A percentile compares a stretch with the other conserved stretches of the same genome.
phyloP scores from a whole-genome alignment of 176 grass and related monocot genomes.

The Melocanna baccifera region DNA sequence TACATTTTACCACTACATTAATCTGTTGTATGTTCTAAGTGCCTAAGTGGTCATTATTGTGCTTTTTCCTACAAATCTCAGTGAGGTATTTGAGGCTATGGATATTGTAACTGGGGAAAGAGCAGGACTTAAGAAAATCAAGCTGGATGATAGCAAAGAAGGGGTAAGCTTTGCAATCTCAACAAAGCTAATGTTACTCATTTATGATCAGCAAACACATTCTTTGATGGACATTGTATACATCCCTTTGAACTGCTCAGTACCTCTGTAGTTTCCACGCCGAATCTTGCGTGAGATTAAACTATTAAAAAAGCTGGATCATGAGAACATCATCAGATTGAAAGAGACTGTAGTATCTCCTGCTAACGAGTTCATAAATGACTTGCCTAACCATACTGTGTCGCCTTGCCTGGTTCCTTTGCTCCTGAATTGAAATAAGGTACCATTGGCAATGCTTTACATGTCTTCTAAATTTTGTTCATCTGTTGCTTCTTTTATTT shows the following conservation, averaged over 20 bases:
- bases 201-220: conserved; percentile 2
- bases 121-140: conserved; percentile 81
- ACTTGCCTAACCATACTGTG: conserved; percentile 62
- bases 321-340: conserved; percentile 78
- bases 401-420: conserved; percentile 88
- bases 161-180: conserved; percentile 47
- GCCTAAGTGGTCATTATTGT: neutral
- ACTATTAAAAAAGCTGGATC: conserved; percentile 77
- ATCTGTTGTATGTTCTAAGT: neutral
- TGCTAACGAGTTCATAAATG: conserved; percentile 42
- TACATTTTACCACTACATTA: neutral
- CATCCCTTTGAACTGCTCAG: conserved; percentile 6
- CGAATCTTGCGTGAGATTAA: conserved; percentile 81
- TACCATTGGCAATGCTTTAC: neutral
- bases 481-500: too few species aligned
- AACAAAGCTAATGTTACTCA: conserved; percentile 7
- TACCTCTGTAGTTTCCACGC: conserved; percentile 66
- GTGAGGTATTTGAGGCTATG: conserved; percentile 69
- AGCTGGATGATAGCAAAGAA: conserved; percentile 81
- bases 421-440: conserved; percentile 85
- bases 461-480: neutral
- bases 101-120: conserved; percentile 74
- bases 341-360: conserved; percentile 84
- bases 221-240: conserved; percentile 10
- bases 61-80: conserved; percentile 27